These are phyloP conservation scores for Alternaria triticina DNA, from an alignment of 2,329 filamentous ascomycete species.

Conservation along the genomic window DNA sequence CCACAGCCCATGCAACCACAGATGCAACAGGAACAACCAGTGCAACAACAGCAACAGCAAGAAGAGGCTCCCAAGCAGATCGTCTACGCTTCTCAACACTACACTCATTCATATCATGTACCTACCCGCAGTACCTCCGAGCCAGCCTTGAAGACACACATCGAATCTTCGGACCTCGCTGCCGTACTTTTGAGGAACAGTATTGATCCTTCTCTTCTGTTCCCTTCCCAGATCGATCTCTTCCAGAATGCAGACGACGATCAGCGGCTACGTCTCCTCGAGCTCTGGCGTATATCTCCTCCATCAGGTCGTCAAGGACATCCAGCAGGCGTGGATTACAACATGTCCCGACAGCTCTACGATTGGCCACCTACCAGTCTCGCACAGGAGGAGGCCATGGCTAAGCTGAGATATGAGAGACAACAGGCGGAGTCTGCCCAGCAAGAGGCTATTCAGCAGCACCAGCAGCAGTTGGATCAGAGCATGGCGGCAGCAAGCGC, in stretches of 20 bases:
- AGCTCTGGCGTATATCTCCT: conserved; percentile 85
- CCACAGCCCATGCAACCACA: conserved; percentile 53
- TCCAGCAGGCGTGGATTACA: conserved; percentile 53
- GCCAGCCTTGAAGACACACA: conserved; percentile 40
- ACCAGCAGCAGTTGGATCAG: conserved; percentile 38
- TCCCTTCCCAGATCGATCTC: conserved; percentile 76
- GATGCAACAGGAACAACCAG: conserved; percentile 14
- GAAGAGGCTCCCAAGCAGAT: conserved; percentile 56
- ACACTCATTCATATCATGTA: conserved; percentile 79
- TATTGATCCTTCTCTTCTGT: conserved; percentile 73
- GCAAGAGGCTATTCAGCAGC: conserved; percentile 34
- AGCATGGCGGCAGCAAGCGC: conserved; percentile 49
- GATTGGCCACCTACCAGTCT: conserved; percentile 64
- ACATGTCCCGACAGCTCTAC: conserved; percentile 49
- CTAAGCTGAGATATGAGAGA: conserved; percentile 66
- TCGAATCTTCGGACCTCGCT: conserved; percentile 55
- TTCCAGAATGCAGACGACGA: conserved; percentile 76
- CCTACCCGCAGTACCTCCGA: conserved; percentile 42
- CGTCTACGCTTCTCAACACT: conserved; percentile 81
- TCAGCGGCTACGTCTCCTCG: conserved; percentile 76
- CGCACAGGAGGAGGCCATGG: conserved; percentile 62
- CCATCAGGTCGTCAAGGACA: conserved; percentile 54
- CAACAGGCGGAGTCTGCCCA: conserved; percentile 37
- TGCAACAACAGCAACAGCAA: conserved; percentile 18
- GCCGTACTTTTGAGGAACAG: conserved; percentile 68